Conservation (phyloP, 148 eudicot species). For the Tetragonia tetragonoides region DNA sequence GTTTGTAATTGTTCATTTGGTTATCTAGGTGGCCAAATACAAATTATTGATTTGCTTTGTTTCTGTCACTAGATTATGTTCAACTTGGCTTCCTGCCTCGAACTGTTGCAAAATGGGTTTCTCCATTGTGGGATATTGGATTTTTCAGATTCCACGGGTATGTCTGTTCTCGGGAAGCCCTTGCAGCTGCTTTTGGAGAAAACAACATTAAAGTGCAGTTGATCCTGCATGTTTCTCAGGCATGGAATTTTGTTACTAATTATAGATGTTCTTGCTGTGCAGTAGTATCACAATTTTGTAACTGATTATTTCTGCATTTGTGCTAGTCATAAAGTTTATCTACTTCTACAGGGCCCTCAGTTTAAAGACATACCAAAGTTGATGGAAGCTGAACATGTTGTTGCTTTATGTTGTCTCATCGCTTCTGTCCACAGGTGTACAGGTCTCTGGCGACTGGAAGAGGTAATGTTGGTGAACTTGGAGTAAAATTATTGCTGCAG, state of each 20-base stretch:
- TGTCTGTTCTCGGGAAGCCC: conserved; percentile 62
- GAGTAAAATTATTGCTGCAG: neutral
- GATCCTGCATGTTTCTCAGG: conserved; percentile 64
- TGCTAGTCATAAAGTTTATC: conserved; percentile 12
- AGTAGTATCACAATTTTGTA: neutral
- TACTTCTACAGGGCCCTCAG: conserved; percentile 62
- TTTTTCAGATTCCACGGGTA: conserved; percentile 65
- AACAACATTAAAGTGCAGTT: conserved; percentile 55
- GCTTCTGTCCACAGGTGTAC: conserved; percentile 76
- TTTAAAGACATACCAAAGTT: conserved; percentile 42
- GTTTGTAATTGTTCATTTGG: neutral
- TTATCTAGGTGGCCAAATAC: neutral
- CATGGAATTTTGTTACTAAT: conserved; percentile 29
- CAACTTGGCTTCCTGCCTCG: conserved; percentile 92
- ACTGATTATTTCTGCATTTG: conserved; percentile 2
- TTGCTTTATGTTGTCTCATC: conserved; percentile 68
- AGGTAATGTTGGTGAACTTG: conserved; percentile 45
- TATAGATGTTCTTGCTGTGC: conserved; percentile 3
- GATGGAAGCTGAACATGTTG: conserved; percentile 45
- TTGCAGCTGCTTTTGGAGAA: conserved; percentile 81
- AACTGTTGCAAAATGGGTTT: conserved; percentile 78
- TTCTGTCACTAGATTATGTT: conserved; percentile 49
- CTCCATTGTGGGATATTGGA: conserved; percentile 78
- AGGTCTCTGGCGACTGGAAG: conserved; percentile 89
- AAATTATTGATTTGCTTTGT: conserved; percentile 7